Conservation (phyloP, 2,329 filamentous ascomycete species). For the Botrytis cinerea region DNA sequence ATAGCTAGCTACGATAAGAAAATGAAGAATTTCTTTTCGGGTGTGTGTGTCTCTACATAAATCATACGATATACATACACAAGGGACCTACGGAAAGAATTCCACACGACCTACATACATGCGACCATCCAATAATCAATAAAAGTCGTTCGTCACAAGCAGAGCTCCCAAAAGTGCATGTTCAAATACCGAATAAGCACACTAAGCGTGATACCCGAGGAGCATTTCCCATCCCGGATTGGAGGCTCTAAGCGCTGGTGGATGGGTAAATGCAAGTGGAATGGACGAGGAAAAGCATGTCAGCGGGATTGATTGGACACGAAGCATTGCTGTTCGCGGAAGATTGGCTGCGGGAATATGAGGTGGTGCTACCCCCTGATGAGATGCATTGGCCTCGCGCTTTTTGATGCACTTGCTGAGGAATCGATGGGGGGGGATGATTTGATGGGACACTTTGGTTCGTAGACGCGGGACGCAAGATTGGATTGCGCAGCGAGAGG, state of each 20-base stretch:
- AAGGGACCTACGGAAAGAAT: not conserved
- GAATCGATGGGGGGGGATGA: not conserved
- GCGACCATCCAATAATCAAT: not conserved
- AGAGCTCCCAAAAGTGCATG: accelerated
- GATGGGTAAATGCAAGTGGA: not conserved
- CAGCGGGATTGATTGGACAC: not conserved
- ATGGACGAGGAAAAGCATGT: not conserved
- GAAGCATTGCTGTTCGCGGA: not conserved
- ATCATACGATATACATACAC: not conserved
- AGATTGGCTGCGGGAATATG: not conserved
- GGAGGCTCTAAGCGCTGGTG: constrained; percentile 14
- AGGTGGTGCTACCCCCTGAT: constrained; percentile 4
- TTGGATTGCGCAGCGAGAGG: not conserved
- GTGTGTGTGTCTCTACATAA: not conserved
- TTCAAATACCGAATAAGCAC: not conserved
- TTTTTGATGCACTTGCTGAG: not conserved
- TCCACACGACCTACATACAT: not conserved
- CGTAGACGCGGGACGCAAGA: not conserved
- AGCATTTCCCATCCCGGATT: not conserved
- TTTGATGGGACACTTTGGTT: not conserved
- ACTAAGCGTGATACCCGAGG: not conserved
- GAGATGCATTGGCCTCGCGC: constrained; percentile 10
- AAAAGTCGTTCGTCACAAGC: not conserved
- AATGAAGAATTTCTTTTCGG: not conserved
- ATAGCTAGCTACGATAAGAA: not conserved